Evolutionary conservation across 116 monocot species (phyloP), one percentile per base, ranked within the genome.

Genomic region (Phalaenopsis hybrid): DNA sequence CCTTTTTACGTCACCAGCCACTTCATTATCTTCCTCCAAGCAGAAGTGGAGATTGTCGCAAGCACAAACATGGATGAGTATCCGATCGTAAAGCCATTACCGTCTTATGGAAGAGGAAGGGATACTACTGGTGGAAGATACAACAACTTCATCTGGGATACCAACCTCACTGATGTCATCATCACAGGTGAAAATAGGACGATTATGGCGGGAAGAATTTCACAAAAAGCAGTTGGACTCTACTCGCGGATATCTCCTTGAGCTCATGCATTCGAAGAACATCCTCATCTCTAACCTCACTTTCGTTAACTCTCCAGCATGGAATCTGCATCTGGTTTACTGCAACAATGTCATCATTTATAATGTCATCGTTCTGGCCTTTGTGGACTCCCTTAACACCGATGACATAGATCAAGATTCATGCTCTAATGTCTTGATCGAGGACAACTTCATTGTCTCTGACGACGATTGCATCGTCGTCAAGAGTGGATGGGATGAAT

Each of bases 321-420:
- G 95, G 95, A 88, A 86, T 75, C 77, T 95, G 28, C 95, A 96
- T 81, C 96, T 94, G 2, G 86, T 91, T 16, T 96, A 96, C 84
- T 87, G 92, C 94, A 94, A 68, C 61, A 90, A 96, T 81, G 86
- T 96, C 13, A 76, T 88, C n/a, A 82, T 96, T 1, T 87, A 88
- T 0, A 85, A 83, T 3, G 77, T 96, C 55, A 96, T 92, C 33
- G 88, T 96, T 46, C 84, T 92, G 20, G 94, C 96, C 4, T 94
- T 94, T 0, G 43, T 85, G 2, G 33, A 85, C 57, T 96, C 94
- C 1, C 89, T 94, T 15, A 96, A 96, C 79, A 96, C 94, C 0
- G 96, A 96, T 68, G 94, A 94, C 25, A 94, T 96, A 61, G 72
- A 96, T 81, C 96, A 92, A 80, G 89, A 89, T 48, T 92, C 92